phyloP scores from a whole-genome alignment of 2,329 filamentous ascomycete genomes.

The Coleophoma crateriformis region DNA sequence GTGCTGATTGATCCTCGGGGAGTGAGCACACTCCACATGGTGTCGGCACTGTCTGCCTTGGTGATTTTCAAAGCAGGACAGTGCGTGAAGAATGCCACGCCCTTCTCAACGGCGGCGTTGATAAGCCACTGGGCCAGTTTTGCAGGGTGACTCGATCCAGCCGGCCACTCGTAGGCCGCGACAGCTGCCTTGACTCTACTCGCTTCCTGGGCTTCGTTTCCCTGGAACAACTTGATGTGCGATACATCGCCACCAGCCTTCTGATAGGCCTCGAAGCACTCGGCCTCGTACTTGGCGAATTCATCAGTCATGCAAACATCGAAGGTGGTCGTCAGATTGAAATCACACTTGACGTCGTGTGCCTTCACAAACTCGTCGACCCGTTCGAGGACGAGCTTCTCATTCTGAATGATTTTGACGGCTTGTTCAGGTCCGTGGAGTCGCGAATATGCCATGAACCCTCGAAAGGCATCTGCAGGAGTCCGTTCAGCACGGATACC shows the following conservation, averaged over 20 bases:
- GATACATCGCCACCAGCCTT: slow-evolving; percentile 37
- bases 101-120: slow-evolving; percentile 28
- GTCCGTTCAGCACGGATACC: background rate
- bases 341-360: slow-evolving; percentile 38
- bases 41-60: slow-evolving; percentile 7
- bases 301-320: slow-evolving; percentile 42
- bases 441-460: slow-evolving; percentile 36
- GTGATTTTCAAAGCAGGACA: slow-evolving; percentile 30
- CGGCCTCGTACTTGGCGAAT: slow-evolving; percentile 37
- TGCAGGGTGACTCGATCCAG: slow-evolving; percentile 41
- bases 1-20: slow-evolving; percentile 26
- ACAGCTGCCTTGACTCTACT: slow-evolving; percentile 32
- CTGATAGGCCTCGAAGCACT: slow-evolving; percentile 31
- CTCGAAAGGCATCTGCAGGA: slow-evolving; percentile 37
- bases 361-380: slow-evolving; percentile 35
- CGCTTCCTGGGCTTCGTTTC: slow-evolving; percentile 30
- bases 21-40: slow-evolving; percentile 28
- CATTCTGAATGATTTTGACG: slow-evolving; percentile 38
- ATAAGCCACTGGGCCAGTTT: slow-evolving; percentile 44
- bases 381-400: slow-evolving; percentile 32
- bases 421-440: slow-evolving; percentile 37
- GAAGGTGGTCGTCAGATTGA: slow-evolving; percentile 38
- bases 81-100: slow-evolving; percentile 35
- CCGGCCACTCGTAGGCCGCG: slow-evolving; percentile 45
- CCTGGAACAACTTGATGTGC: slow-evolving; percentile 33